Conservation (phyloP, 2,329 filamentous ascomycete species). For the Apiospora pterosperma region DNA sequence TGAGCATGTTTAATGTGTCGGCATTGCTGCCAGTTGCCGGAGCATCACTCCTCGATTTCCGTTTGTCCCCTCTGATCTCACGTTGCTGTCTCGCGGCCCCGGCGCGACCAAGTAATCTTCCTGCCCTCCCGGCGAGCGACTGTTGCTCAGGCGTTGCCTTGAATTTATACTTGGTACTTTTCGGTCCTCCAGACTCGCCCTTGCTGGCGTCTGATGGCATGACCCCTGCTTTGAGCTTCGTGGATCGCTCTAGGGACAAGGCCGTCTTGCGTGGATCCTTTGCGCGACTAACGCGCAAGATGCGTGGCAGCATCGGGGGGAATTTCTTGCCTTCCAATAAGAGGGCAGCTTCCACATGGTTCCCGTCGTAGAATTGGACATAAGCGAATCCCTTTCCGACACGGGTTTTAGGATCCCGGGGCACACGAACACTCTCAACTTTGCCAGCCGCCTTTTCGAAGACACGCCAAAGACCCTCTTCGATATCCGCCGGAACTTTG, state of each 20-base stretch:
- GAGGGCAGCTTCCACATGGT: slow-evolving; percentile 86
- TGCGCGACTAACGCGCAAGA: slow-evolving; percentile 81
- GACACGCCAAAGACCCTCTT: slow-evolving; percentile 87
- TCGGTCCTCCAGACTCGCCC: slow-evolving; percentile 26
- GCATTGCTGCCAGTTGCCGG: slow-evolving; percentile 16
- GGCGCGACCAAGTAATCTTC: slow-evolving; percentile 70
- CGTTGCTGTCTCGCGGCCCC: slow-evolving; percentile 50
- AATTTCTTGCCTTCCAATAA: slow-evolving; percentile 88
- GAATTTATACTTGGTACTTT: slow-evolving; percentile 57
- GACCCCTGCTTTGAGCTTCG: slow-evolving; percentile 33
- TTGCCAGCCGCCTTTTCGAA: slow-evolving; percentile 71
- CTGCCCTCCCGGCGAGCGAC: slow-evolving; percentile 69
- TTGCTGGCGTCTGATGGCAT: slow-evolving; percentile 18
- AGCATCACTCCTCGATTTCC: slow-evolving; percentile 7
- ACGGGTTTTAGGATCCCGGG: slow-evolving; percentile 83
- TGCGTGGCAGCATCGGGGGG: slow-evolving; percentile 87
- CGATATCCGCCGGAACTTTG: slow-evolving; percentile 76
- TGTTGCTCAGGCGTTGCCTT: slow-evolving; percentile 69
- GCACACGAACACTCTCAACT: slow-evolving; percentile 89
- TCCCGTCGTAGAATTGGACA: slow-evolving; percentile 89
- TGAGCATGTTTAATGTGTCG: slow-evolving; percentile 29
- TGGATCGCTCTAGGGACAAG: slow-evolving; percentile 47
- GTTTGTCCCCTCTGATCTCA: slow-evolving; percentile 25
- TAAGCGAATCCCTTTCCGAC: slow-evolving; percentile 98
- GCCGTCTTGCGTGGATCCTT: slow-evolving; percentile 66